Evolutionary conservation across 2,329 filamentous ascomycete genomes (phyloP), one percentile per base, ranked within the genome.

Genomic region (Colletotrichum lentis): DNA sequence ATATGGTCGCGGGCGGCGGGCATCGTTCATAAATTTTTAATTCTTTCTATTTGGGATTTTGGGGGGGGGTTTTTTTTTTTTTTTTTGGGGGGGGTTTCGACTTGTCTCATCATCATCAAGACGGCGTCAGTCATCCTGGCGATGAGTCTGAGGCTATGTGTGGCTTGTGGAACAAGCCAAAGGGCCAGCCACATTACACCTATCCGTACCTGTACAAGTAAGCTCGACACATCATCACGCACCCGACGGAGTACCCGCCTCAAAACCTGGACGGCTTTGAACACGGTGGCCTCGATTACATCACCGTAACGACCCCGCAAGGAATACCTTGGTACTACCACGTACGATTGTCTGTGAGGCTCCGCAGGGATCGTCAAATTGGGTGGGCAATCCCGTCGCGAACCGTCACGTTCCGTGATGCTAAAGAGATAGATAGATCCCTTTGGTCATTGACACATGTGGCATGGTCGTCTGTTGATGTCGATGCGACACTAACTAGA

Each of bases 261-360:
- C 27, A 16, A 20, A 59, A 59, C 56, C n/a, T 63, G 35, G 12
- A 24, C n/a, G 27, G 44, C 55, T 59, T 59, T 46, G 62, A 35
- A 69, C 66, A 66, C 66, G 62, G 66, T 69, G 66, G 66, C 66
- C 66, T 69, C 43, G 65, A 35, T 57, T 44, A 44, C 56, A 56
- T 53, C 62, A 61, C 55, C 39, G 16, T 12, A 22, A 22, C 41
- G 11, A 37, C 35, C 47, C 37, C 44, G 27, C 43, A n/a, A 37
- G 62, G 55, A 56, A 55, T 41, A 53, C 49, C 62, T 46, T 56
- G 55, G 22, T 44, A 54, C 50, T 41, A 41, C 39, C 10, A 16
- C 52, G 6, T 50, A 16, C 10, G 31, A 35, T 3, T 22, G 31
- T 14, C 22, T 20, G 41, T 24, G 44, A 50, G 22, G 41, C 31